phyloP scores from a whole-genome alignment of 305 asterid species.

The Withania somnifera region DNA sequence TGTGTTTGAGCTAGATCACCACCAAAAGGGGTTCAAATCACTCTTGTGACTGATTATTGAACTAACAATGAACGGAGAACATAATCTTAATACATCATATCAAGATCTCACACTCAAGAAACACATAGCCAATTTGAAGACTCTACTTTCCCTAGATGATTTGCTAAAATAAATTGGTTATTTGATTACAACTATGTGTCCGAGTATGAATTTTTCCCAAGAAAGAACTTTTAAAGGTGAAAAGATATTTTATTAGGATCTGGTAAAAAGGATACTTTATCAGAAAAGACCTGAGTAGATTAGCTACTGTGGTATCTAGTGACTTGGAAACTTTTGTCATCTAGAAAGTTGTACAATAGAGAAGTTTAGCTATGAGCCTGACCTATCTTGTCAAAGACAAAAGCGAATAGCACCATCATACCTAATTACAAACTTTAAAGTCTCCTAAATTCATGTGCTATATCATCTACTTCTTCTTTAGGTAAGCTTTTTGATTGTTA shows the following conservation, averaged over 20 bases:
- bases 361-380: not conserved
- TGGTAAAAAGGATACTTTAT: not conserved
- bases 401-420: not conserved
- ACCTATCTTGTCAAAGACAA: not conserved
- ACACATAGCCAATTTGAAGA: not conserved
- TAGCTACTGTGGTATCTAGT: not conserved
- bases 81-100: not conserved
- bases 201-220: not conserved
- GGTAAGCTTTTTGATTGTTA: not conserved
- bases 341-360: not conserved
- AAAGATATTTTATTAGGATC: no score
- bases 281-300: not conserved
- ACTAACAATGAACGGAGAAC: not conserved
- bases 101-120: not conserved
- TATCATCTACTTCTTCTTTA: not conserved
- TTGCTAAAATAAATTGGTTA: not conserved
- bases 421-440: not conserved
- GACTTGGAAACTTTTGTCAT: not conserved
- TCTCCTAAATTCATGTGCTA: not conserved
- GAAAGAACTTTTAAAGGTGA: not conserved
- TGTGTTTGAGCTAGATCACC: not conserved
- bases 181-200: not conserved
- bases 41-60: not conserved
- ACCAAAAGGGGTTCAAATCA: not conserved
- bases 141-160: not conserved